Base-by-base conservation (phyloP, 371 early-diverging fungal species). In the Mucor ambiguus region DNA sequence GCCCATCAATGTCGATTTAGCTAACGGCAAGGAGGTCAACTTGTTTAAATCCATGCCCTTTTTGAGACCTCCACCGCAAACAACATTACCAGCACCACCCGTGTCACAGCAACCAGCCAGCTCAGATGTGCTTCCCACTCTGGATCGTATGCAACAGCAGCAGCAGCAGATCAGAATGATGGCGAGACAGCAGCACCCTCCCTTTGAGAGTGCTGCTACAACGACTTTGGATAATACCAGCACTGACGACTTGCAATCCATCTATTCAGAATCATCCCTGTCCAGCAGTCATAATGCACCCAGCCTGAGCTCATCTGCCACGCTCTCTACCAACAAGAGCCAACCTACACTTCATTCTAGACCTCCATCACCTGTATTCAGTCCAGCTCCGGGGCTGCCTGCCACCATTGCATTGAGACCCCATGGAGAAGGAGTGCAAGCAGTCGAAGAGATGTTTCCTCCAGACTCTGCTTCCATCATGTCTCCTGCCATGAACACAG, bases 401-500 rank as follows among this genome's bases (percentile, higher is more conserved):
- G 76, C 76, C 9, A 70, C 79, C 2, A 76, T 74, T 32, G 61
- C 72, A 11, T 33, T 79, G 2, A 60, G 68, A 41, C 69, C 70
- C 6, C 76, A 74, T 12, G 65, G 69, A 3, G 29, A 58, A 24
- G 44, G 46, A 7, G 60, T 61, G 2, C 28, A 59, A 8, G 70
- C 61, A 6, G 60, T 76, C 1, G 79, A 79, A 63, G 79, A 79
- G 26, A 66, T 62, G 5, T 74, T 72, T 46, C 55, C 61, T 4
- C 56, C 49, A 5, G 58, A 68, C 35, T 58, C 71, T 14, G 64
- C 58, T 44, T 58, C 55, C 20, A 60, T 66, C 16, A 48, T 66
- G 33, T 78, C 79, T 0, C 77, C 79, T 12, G 71, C 83, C 26
- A 66, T 82, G 46, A 72, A 76, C 14, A 80, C 83, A 9, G 56